Evolutionary conservation across 805 yeast genomes (phyloP).

Genomic region (Priceomyces haplophilus): DNA sequence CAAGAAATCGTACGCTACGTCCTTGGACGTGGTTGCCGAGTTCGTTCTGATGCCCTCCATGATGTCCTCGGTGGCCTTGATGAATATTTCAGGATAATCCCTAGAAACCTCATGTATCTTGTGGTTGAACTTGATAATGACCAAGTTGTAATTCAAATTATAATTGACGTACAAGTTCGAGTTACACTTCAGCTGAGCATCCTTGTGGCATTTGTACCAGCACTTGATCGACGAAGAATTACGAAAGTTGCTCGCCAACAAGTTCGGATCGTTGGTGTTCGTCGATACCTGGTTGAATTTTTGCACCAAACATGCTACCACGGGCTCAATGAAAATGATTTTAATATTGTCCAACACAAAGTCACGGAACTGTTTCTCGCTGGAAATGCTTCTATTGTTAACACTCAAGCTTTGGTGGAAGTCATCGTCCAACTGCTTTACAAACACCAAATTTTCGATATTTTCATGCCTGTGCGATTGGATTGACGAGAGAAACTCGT

Average conservation of each 20-base stretch:
- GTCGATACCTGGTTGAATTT: constrained; percentile 28
- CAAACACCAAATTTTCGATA: constrained; percentile 15
- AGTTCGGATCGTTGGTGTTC: constrained; percentile 27
- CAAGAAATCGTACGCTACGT: constrained; percentile 15
- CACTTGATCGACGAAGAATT: constrained; percentile 19
- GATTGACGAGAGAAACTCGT: constrained; percentile 23
- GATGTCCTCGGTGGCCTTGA: constrained; percentile 5
- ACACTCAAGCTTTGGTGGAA: constrained; percentile 20
- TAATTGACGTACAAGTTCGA: constrained; percentile 20
- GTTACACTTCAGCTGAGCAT: constrained; percentile 11
- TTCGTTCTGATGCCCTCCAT: constrained; percentile 6
- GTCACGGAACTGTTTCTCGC: constrained; percentile 35
- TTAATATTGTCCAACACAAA: constrained; percentile 32
- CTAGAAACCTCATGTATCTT: constrained; percentile 10
- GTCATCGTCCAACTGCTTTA: constrained; percentile 20
- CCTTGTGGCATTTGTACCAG: constrained; percentile 18
- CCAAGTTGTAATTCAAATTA: constrained; percentile 19
- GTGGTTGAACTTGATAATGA: constrained; percentile 24
- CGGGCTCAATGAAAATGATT: constrained; percentile 37
- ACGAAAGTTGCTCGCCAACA: constrained; percentile 5
- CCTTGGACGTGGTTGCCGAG: not conserved
- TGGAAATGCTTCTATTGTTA: constrained; percentile 18
- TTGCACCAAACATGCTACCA: constrained; percentile 32
- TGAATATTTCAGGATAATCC: constrained; percentile 10
- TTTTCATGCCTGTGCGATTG: constrained; percentile 13